Percentiles rank a stretch among this genome's conserved stretches.
Conservation (phyloP, 2,329 filamentous ascomycete genomes). For the Alternaria novae-zelandiae region DNA sequence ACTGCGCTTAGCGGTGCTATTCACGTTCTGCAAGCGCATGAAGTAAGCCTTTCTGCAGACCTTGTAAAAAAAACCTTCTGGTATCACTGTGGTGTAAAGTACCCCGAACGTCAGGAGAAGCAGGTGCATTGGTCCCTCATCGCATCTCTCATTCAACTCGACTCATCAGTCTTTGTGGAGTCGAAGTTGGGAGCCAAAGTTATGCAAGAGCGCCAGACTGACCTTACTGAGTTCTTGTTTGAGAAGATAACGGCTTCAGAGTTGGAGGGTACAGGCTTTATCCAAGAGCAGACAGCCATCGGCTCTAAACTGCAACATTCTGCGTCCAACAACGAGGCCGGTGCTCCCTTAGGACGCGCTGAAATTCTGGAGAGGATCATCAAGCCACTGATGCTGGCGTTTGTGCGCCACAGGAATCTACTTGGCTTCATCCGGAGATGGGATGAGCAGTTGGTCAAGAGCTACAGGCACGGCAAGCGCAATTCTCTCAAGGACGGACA, state of each 20-base stretch:
- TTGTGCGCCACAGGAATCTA: conserved; percentile 42
- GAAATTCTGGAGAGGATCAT: conserved; percentile 28
- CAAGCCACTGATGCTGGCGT: conserved; percentile 43
- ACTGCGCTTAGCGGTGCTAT: conserved; percentile 34
- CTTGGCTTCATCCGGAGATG: conserved; percentile 44
- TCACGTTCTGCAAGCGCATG: conserved; percentile 29
- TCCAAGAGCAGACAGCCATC: conserved; percentile 2
- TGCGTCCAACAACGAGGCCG: not conserved
- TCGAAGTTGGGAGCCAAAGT: conserved; percentile 17
- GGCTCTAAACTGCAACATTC: conserved; percentile 3
- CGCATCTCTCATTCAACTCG: conserved; percentile 40
- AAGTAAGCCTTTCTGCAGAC: conserved; percentile 33
- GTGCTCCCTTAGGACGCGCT: not conserved
- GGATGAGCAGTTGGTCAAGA: conserved; percentile 40
- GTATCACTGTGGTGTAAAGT: conserved; percentile 44
- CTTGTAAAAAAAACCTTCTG: conserved; percentile 43
- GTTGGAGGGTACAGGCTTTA: conserved; percentile 15
- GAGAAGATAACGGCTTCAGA: conserved; percentile 34
- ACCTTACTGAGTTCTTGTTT: conserved; percentile 39
- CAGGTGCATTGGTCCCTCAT: conserved; percentile 41
- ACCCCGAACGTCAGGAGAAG: conserved; percentile 24
- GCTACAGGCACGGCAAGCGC: conserved; percentile 21
- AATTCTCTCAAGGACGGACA: conserved; percentile 23
- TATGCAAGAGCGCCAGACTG: conserved; percentile 21
- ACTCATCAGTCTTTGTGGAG: conserved; percentile 41